Evolutionary conservation across 2,329 filamentous ascomycete species (phyloP).

Genomic region (Colletotrichum siamense): DNA sequence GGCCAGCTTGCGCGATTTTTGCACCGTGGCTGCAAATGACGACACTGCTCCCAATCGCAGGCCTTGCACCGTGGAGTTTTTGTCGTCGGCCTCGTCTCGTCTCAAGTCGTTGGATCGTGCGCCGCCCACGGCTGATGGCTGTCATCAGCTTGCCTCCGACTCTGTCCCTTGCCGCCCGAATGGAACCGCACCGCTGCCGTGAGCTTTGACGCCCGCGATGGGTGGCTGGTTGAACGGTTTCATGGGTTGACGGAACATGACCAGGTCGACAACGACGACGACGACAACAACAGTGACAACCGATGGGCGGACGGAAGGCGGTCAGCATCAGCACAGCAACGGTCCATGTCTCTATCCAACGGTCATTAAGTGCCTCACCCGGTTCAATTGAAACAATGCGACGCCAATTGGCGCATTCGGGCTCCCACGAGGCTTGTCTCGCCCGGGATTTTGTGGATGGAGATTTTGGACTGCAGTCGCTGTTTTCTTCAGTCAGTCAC

Average conservation of each 20-base stretch:
- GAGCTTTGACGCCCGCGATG: neutral
- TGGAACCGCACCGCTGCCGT: neutral
- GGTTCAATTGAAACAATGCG: neutral
- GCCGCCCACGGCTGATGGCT: neutral
- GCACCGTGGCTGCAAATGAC: constrained; percentile 10
- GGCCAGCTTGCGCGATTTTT: constrained; percentile 18
- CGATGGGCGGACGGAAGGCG: constrained; percentile 1
- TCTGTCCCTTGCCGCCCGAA: neutral
- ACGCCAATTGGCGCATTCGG: constrained; percentile 1
- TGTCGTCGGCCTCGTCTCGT: neutral
- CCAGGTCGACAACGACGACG: neutral
- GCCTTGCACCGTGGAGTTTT: neutral
- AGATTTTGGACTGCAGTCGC: neutral
- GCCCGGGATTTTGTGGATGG: neutral
- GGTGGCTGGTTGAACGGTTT: neutral
- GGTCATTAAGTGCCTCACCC: constrained; percentile 12
- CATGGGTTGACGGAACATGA: neutral
- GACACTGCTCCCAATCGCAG: constrained; percentile 1
- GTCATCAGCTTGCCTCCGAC: neutral
- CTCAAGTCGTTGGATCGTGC: constrained; percentile 6
- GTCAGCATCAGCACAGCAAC: constrained; percentile 13
- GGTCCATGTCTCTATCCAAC: constrained; percentile 6
- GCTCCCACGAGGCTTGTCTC: neutral
- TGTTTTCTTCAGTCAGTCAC: constrained; percentile 3
- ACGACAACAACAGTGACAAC: neutral